These are phyloP conservation scores for Dianthus caryophyllus DNA, from an alignment of 148 eudicot species.

Conservation along the genomic window DNA sequence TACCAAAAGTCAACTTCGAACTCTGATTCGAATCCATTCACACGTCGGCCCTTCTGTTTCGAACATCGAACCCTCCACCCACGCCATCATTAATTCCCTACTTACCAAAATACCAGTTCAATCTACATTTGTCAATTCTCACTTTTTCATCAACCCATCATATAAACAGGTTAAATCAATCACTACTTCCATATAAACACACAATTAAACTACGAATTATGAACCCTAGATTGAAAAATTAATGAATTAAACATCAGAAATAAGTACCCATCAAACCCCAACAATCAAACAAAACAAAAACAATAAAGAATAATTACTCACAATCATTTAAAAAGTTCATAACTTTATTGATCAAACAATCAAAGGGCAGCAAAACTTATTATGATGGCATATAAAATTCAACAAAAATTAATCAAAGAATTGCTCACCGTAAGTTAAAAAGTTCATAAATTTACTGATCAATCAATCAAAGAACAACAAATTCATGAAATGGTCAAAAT, in stretches of 20 bases:
- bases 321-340: background rate
- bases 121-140: slow-evolving; percentile 4
- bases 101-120: background rate
- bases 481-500: background rate
- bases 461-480: slow-evolving; percentile 2
- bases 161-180: background rate
- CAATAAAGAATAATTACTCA: background rate
- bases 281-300: background rate
- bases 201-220: background rate
- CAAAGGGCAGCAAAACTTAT: background rate
- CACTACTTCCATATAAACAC: background rate
- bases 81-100: background rate
- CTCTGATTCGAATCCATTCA: background rate
- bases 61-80: background rate
- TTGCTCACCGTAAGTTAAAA: background rate
- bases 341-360: background rate
- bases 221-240: background rate
- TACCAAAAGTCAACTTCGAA: background rate
- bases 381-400: background rate
- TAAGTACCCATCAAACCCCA: background rate
- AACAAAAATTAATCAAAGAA: background rate
- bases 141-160: slow-evolving; percentile 1
- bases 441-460: background rate
- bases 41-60: background rate
- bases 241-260: background rate